Base-by-base conservation (phyloP, 441 rosid species). In the Eruca vesicaria region DNA sequence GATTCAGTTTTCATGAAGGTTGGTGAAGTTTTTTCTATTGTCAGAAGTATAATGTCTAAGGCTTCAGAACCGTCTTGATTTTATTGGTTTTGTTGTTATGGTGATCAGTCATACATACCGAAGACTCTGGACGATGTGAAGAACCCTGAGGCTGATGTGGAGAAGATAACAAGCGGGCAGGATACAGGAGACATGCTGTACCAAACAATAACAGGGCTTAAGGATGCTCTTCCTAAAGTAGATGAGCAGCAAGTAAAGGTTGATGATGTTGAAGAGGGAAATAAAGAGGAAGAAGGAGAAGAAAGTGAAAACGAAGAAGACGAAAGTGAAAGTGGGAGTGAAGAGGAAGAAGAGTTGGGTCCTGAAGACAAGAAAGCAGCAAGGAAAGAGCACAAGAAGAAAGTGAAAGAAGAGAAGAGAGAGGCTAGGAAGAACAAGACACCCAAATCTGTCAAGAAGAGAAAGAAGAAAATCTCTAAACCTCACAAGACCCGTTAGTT, bases 1-100 rank as follows among this genome's bases (percentile, higher is more conserved):
- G 98, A 95, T 79, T 85, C 95, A 10, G 97, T 95, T 59, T 95
- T 95, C 56, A 78, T 93, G 77, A 95, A 95, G 98, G 99, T 87
- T 53, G 71, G 87, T 77, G 69, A 55, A 67, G 20, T 62, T 58
- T 61, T n/a, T 62, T 28, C 9, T 14, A 21, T 3, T 28, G 6
- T 3, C 18, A 9, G 28, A 19, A 52, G 10, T 50, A n/a, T n/a
- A 18, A 21, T 5, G 7, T 57, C 31, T 62, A 33, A 55, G 14
- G 6, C 16, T 26, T 18, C n/a, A 21, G 35, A 20, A 28, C 11
- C 61, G 31, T 41, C 23, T 60, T 38, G 6, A 12, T 59, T 28
- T 72, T 5, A 16, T 32, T 55, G n/a, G 63, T 62, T 64, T 18
- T 36, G 43, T 60, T 19, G 38, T 57, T 68, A 19, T 69, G 38